Evolutionary conservation across 139 green algal species (phyloP).

Genomic region (Limnomonas spitsbergensis): DNA sequence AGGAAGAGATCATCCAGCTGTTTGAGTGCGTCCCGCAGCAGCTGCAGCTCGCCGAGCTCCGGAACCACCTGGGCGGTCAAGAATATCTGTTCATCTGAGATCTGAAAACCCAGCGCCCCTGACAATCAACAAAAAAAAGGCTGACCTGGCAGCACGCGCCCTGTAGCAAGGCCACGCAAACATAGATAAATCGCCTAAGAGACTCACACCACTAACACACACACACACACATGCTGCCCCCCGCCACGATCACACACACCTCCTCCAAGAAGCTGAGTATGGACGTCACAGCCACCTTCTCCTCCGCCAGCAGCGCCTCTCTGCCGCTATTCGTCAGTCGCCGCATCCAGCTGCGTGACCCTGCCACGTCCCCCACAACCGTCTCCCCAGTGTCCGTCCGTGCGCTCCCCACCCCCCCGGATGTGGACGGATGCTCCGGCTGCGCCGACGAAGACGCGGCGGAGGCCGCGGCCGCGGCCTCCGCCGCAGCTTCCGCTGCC

Average conservation of each 20-base stretch:
- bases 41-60: conserved; percentile 10
- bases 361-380: neutral
- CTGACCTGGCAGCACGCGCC: neutral
- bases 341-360: neutral
- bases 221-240: too few relatives aligned
- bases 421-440: neutral
- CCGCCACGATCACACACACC: too few relatives aligned
- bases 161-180: neutral
- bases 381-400: too few relatives aligned
- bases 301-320: conserved; percentile 44
- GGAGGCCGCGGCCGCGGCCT: neutral
- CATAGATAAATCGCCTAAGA: too few relatives aligned
- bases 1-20: conserved; percentile 93
- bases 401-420: neutral
- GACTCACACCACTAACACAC: too few relatives aligned
- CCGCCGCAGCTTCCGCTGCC: conserved; percentile 16
- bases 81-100: neutral
- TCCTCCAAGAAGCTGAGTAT: conserved; percentile 45
- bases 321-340: conserved; percentile 52
- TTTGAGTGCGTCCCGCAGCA: conserved; percentile 40
- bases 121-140: neutral
- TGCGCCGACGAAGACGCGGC: neutral
- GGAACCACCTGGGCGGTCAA: conserved; percentile 1
- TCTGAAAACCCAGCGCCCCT: neutral
- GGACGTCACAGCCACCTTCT: conserved; percentile 28